Conservation (phyloP, 225 moss, liverwort and hornwort species). For the Pseudisothecium myosuroides region DNA sequence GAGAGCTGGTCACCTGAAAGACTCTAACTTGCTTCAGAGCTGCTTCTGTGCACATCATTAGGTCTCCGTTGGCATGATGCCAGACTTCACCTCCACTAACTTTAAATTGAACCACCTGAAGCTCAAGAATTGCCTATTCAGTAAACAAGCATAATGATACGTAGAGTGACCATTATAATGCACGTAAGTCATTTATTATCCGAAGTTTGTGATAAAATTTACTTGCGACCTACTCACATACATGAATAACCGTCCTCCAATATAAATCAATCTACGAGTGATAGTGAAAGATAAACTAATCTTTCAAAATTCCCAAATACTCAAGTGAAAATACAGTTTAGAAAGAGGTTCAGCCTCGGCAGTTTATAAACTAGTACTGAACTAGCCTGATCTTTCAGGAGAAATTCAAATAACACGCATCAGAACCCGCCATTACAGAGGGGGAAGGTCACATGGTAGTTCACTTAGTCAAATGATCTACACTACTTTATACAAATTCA, state of each 20-base stretch:
- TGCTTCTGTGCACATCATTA: conserved; percentile 73
- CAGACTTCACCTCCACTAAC: conserved; percentile 72
- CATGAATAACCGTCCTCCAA: neutral
- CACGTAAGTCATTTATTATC: neutral
- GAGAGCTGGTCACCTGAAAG: conserved; percentile 40
- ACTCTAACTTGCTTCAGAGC: conserved; percentile 86
- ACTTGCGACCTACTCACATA: neutral
- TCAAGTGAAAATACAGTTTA: neutral
- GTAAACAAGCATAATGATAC: neutral
- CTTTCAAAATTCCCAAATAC: neutral
- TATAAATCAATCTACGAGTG: neutral
- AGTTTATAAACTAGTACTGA: too few relatives aligned
- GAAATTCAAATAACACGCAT: too few relatives aligned
- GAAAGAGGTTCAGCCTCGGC: neutral
- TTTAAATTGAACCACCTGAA: conserved; percentile 65
- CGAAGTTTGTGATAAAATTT: neutral
- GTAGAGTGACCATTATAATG: neutral
- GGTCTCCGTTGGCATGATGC: conserved; percentile 77
- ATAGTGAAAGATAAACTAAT: neutral
- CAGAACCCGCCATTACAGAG: too few relatives aligned
- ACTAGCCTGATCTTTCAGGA: too few relatives aligned
- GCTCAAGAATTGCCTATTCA: neutral
- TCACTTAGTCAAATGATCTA: too few relatives aligned
- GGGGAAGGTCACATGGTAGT: too few relatives aligned
- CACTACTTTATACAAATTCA: too few relatives aligned